phyloP scores from a whole-genome alignment of 805 yeast species.

The Starmerella roubikii region DNA sequence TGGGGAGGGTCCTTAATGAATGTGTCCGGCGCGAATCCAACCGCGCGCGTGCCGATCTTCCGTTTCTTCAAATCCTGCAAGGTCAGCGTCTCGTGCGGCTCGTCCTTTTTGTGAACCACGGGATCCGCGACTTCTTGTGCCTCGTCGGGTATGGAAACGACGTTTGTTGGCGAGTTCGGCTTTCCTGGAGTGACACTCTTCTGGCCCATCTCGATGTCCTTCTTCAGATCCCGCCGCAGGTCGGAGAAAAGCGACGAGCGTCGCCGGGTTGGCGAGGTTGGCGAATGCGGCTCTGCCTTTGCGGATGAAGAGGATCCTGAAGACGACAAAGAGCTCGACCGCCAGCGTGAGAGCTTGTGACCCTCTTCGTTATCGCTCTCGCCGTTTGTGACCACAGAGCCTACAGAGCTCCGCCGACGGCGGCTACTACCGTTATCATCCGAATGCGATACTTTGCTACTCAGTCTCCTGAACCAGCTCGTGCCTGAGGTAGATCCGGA shows the following conservation, averaged over 20 bases:
- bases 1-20: slow-evolving; percentile 79
- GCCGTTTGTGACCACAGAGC: neutral
- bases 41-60: slow-evolving; percentile 12
- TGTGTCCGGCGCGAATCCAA: slow-evolving; percentile 56
- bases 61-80: slow-evolving; percentile 7
- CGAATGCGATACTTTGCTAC: neutral
- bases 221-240: too few species aligned
- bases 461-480: slow-evolving; percentile 8
- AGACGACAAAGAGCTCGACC: neutral
- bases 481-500: slow-evolving; percentile 2
- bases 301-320: too few species aligned
- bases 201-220: too few species aligned
- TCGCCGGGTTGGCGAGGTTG: too few species aligned
- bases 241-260: too few species aligned
- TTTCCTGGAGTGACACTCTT: too few species aligned
- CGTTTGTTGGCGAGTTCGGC: too few species aligned
- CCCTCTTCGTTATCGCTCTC: neutral
- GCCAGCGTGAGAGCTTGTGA: neutral
- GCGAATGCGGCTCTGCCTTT: too few species aligned
- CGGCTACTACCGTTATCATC: neutral
- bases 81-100: slow-evolving; percentile 1
- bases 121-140: too few species aligned
- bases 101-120: too few species aligned
- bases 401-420: slow-evolving; percentile 5
- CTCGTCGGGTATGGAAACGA: too few species aligned